Conservation (phyloP, 2,329 filamentous ascomycete species). For the Diaporthe citri region DNA sequence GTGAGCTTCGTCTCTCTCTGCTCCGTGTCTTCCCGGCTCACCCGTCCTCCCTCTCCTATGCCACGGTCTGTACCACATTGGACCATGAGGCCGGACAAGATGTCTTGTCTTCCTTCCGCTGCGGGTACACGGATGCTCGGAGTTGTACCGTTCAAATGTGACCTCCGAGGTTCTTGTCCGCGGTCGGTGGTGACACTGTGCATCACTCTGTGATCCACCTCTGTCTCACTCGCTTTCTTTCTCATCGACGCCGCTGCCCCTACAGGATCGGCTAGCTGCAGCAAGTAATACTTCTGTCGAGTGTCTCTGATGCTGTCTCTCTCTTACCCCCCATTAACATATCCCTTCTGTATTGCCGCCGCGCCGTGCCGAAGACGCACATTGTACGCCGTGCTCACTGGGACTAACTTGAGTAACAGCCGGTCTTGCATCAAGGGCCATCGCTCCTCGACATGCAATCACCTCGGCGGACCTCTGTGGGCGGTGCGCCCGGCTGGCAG, state of each 20-base stretch:
- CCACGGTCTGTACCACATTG: background rate
- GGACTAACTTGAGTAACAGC: slow-evolving; percentile 54
- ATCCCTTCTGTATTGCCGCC: background rate
- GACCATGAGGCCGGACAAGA: background rate
- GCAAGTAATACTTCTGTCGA: background rate
- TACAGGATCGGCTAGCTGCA: slow-evolving; percentile 24
- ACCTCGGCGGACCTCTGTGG: slow-evolving; percentile 50
- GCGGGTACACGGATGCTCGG: background rate
- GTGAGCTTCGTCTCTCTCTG: slow-evolving; percentile 24
- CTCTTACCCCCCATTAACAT: too few relatives aligned
- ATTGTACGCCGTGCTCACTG: background rate
- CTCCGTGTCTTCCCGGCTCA: background rate
- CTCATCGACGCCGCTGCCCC: background rate
- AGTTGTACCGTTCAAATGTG: background rate
- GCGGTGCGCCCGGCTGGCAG: slow-evolving; percentile 78
- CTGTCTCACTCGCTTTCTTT: slow-evolving; percentile 3
- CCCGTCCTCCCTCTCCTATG: background rate
- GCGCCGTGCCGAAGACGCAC: background rate
- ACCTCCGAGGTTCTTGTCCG: background rate
- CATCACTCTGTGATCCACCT: background rate
- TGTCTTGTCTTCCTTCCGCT: background rate
- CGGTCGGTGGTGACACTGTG: background rate
- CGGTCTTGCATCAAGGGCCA: slow-evolving; percentile 82
- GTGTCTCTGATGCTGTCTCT: background rate
- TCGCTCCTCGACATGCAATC: slow-evolving; percentile 80